These are phyloP conservation scores for Colletotrichum theobromicola DNA, from an alignment of 2,329 filamentous ascomycete genomes.

Conservation along the genomic window DNA sequence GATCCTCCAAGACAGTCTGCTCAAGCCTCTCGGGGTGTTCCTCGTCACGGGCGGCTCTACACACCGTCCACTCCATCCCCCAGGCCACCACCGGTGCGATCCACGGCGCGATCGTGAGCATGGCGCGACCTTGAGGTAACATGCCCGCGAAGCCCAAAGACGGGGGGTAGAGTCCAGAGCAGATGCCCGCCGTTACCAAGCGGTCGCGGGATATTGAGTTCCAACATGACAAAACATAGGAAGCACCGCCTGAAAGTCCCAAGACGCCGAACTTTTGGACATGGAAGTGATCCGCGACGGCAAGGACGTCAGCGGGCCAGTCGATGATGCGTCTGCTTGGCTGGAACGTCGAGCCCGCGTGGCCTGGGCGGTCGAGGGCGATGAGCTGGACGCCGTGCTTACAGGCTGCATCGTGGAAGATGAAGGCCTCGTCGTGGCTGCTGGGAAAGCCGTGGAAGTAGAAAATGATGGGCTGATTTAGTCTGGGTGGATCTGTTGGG, in stretches of 20 bases:
- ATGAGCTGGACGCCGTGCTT: slow-evolving; percentile 36
- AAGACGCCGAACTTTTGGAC: slow-evolving; percentile 35
- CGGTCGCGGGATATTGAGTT: slow-evolving; percentile 29
- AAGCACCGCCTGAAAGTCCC: slow-evolving; percentile 39
- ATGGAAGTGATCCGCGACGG: slow-evolving; percentile 29
- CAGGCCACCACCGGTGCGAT: slow-evolving; percentile 23
- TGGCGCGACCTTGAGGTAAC: slow-evolving; percentile 26
- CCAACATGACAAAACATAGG: slow-evolving; percentile 40
- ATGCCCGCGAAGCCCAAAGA: slow-evolving; percentile 32
- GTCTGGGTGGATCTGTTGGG: background rate
- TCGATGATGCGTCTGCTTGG: slow-evolving; percentile 33
- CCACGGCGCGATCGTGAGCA: slow-evolving; percentile 26
- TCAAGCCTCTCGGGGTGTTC: slow-evolving; percentile 8
- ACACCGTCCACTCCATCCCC: slow-evolving; percentile 27
- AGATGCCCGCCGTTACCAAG: slow-evolving; percentile 39
- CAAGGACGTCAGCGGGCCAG: slow-evolving; percentile 37
- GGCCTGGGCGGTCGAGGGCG: slow-evolving; percentile 45
- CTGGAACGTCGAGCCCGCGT: slow-evolving; percentile 41
- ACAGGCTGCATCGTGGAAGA: slow-evolving; percentile 28
- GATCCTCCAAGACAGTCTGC: background rate
- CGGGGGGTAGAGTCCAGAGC: slow-evolving; percentile 41
- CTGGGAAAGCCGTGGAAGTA: slow-evolving; percentile 47
- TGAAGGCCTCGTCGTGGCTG: slow-evolving; percentile 40
- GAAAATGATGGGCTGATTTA: background rate
- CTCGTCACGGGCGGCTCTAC: slow-evolving; percentile 16